Evolutionary conservation across 257 asterid species (phyloP).

Genomic region (Solanum gracilifrons): DNA sequence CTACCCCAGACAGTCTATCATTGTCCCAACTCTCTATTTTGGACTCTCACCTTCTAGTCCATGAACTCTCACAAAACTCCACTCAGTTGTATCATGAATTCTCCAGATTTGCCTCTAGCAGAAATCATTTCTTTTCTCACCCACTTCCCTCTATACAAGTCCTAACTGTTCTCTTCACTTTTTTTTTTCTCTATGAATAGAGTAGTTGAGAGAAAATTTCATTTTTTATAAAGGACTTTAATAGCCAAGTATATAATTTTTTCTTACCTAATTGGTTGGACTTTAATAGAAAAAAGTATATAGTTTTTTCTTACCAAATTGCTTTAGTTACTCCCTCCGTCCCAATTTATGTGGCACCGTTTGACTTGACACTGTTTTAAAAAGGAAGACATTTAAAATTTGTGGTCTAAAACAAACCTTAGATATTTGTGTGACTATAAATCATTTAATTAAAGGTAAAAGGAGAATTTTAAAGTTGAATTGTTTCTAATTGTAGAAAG

Average conservation of each 20-base stretch:
- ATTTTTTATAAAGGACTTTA: background rate
- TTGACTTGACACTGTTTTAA: background rate
- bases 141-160: background rate
- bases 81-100: background rate
- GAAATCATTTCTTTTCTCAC: background rate
- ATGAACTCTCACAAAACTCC: background rate
- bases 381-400: background rate
- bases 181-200: background rate
- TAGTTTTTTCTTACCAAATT: background rate
- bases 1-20: background rate
- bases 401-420: background rate
- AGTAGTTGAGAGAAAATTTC: background rate
- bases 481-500: background rate
- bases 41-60: background rate
- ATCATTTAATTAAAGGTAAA: background rate
- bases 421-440: background rate
- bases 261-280: background rate
- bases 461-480: background rate
- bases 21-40: background rate
- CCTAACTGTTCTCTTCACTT: background rate
- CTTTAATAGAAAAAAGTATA: no score
- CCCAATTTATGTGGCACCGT: background rate
- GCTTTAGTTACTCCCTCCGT: background rate
- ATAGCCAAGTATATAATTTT: background rate
- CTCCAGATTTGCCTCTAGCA: background rate